Evolutionary conservation across 2,329 filamentous ascomycete genomes (phyloP).

Genomic region (Teratosphaeria viscida): DNA sequence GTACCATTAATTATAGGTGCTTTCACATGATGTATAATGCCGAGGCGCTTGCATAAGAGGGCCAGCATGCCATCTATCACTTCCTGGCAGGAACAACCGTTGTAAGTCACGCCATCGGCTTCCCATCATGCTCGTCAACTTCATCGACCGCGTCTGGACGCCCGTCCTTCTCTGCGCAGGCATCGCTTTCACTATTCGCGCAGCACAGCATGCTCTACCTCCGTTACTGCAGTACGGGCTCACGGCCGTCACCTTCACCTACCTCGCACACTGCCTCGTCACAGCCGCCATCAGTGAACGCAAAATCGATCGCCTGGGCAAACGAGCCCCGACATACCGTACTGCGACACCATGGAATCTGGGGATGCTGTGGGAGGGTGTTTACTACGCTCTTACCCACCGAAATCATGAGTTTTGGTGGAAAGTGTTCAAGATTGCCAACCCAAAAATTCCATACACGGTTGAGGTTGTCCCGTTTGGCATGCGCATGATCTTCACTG

Average conservation of each 20-base stretch:
- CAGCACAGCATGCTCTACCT: conserved; percentile 5
- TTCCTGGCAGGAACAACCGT: not conserved
- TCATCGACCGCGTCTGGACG: conserved; percentile 11
- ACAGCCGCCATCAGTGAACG: conserved; percentile 22
- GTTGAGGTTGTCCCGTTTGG: conserved; percentile 48
- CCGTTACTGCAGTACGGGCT: conserved; percentile 7
- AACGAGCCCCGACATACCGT: conserved; percentile 32
- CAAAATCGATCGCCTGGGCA: conserved; percentile 32
- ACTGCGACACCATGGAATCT: conserved; percentile 43
- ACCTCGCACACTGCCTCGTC: conserved; percentile 11
- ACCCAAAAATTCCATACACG: conserved; percentile 41
- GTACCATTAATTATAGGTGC: not conserved
- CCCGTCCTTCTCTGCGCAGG: conserved; percentile 6
- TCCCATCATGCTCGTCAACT: conserved; percentile 6
- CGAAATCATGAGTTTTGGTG: conserved; percentile 54
- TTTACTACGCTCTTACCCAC: conserved; percentile 39
- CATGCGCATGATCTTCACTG: conserved; percentile 60
- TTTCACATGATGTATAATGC: not conserved
- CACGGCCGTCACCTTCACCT: conserved; percentile 6
- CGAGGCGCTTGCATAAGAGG: not conserved
- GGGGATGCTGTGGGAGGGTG: conserved; percentile 51
- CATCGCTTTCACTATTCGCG: conserved; percentile 4
- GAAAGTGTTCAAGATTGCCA: conserved; percentile 37
- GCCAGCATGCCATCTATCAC: not conserved
- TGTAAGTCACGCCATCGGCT: not conserved